Evolutionary conservation across 257 asterid genomes (phyloP), one percentile per base, ranked within the genome.

Genomic region (Ajuga chamaepitys): DNA sequence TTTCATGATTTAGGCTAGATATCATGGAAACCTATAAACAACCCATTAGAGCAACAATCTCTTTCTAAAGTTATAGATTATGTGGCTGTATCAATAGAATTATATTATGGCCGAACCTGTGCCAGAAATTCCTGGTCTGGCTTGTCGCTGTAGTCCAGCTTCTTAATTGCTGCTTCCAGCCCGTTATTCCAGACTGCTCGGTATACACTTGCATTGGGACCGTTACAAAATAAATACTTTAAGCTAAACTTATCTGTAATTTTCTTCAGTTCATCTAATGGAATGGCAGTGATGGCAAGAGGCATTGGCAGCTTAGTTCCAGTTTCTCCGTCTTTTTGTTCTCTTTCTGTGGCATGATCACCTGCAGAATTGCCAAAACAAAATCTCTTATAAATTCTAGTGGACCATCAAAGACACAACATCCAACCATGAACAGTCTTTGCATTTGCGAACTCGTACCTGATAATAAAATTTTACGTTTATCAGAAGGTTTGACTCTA

Each of bases 21-120:
- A 80, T 80, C 78, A 78, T 70, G 21, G 86, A 82, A 60, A 85
- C 82, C 91, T 85, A 75, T 22, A 58, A 67, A 4, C n/a, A n/a
- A n/a, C 10, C 44, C 2, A 52, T 37, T 55, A 48, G 41, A 35
- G 11, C 50, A 13, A 44, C 53, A 30, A 22, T 10, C 1, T 30
- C 44, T 45, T 13, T 7, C 16, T n/a, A 10, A 32, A 18, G 4
- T 14, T 13, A 14, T 24, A 5, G n/a, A 11, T 20, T 20, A 59
- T 11, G 32, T 4, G 42, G 34, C 21, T 16, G 37, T 51, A 60
- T 41, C 16, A 34, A 45, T 25, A 44, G 34, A n/a, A n/a, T n/a
- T n/a, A 5, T 5, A 28, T 25, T 20, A 13, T 8, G 22, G 7
- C 5, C 28, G 53, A 66, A 74, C 74, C 72, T 67, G 65, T 44